Conservation (phyloP, 2,329 filamentous ascomycete species). For the Botrytis medusae region DNA sequence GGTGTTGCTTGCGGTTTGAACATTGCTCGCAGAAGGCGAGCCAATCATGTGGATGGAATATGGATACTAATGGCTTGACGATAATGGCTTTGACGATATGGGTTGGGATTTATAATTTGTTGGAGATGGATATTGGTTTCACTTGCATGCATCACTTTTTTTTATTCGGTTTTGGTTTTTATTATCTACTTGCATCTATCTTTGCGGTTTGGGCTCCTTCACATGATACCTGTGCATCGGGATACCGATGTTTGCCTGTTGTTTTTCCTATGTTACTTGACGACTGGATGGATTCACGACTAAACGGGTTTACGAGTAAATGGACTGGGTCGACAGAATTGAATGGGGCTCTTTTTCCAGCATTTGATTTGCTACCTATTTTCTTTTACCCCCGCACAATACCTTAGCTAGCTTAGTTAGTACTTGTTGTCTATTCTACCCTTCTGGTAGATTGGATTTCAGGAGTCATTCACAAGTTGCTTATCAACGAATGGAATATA, state of each 20-base stretch:
- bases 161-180: not conserved
- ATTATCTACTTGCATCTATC: slow-evolving; percentile 15
- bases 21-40: slow-evolving; percentile 34
- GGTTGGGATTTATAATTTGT: slow-evolving; percentile 19
- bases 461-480: slow-evolving; percentile 12
- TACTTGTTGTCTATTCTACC: slow-evolving; percentile 2
- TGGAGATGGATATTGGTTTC: slow-evolving; percentile 15
- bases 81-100: not conserved
- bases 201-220: slow-evolving; percentile 14
- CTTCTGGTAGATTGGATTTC: slow-evolving; percentile 9
- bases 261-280: slow-evolving; percentile 16
- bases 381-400: slow-evolving; percentile 5
- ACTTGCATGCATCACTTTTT: slow-evolving; percentile 17
- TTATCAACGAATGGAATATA: slow-evolving; percentile 21
- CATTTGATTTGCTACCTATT: slow-evolving; percentile 4
- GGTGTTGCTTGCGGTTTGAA: slow-evolving; percentile 30
- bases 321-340: not conserved
- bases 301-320: not conserved
- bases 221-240: slow-evolving; percentile 22
- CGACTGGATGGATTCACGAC: not conserved
- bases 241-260: slow-evolving; percentile 21
- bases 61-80: slow-evolving; percentile 12
- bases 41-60: slow-evolving; percentile 20
- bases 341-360: slow-evolving; percentile 8
- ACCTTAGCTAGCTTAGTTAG: slow-evolving; percentile 15